Base-by-base conservation (phyloP, 2,329 filamentous ascomycete genomes). In the Colletotrichum sp. region DNA sequence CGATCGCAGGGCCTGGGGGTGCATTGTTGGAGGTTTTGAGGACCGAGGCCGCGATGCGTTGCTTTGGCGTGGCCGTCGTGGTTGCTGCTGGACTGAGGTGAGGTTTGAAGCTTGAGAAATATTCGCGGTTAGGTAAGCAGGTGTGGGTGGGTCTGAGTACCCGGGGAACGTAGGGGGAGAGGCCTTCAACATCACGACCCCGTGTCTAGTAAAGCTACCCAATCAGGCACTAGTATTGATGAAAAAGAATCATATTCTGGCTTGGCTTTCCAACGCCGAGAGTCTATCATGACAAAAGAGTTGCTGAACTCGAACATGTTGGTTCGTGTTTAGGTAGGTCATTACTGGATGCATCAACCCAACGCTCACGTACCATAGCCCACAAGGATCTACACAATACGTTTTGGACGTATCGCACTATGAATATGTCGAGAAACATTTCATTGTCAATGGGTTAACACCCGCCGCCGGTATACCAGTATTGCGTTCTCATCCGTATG, bases 1-100 rank as follows among this genome's bases (percentile, higher is more conserved):
- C 78, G 84, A 85, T 80, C 84, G 84, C 69, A 87, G 81, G 55
- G 82, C 81, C 79, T 85, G 84, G 55, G 82, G 81, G 72, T 84
- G 83, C 85, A 86, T 86, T 76, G 76, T 82, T 24, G 34, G n/a
- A 44, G 39, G 44, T 52, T 34, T 52, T 48, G n/a, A 24, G 26
- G 39, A 39, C 34, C 32, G 44, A 52, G 34, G 48, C 39, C n/a
- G 73, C 69, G 73, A 60, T 75, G 57, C 26, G 44, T 59, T 44
- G 72, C 39, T 72, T 55, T 72, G 30, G 24, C 44, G 44, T 65
- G 39, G 68, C 52, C 44, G 28, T 68, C 64, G 18, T 65, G 59
- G n/a, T 60, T n/a, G 24, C n/a, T 15, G 24, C 16, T 66, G 13
- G 32, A 22, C 16, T 68, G 52, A 67, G 62, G 15, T 64, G 44